Conservation (phyloP, 495 filamentous ascomycete genomes). For the Hypoxylon rickii region DNA sequence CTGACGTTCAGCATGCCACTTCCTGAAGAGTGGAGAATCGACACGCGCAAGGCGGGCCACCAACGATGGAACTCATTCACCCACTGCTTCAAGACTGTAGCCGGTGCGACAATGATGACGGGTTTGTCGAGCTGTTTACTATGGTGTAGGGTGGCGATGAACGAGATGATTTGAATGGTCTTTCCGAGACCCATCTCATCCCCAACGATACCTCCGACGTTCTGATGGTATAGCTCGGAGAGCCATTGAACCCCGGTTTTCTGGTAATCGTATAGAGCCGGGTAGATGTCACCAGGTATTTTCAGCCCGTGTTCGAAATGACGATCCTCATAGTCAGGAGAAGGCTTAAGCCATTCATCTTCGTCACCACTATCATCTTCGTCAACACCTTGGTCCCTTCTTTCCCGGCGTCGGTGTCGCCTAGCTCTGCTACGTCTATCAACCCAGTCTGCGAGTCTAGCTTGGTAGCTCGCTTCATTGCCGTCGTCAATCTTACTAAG, state of each 20-base stretch:
- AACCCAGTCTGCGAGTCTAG: slow-evolving; percentile 76
- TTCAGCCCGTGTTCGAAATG: slow-evolving; percentile 73
- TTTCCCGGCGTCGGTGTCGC: slow-evolving; percentile 46
- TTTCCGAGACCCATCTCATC: slow-evolving; percentile 99
- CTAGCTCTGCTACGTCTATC: slow-evolving; percentile 69
- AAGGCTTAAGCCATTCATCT: slow-evolving; percentile 82
- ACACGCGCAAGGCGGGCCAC: slow-evolving; percentile 95
- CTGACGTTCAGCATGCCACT: slow-evolving; percentile 90
- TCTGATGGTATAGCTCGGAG: slow-evolving; percentile 86
- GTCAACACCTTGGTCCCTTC: slow-evolving; percentile 38
- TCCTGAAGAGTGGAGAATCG: slow-evolving; percentile 91
- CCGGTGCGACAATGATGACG: slow-evolving; percentile 86
- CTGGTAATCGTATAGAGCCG: slow-evolving; percentile 91
- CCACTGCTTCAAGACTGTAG: slow-evolving; percentile 95
- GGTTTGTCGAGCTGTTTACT: slow-evolving; percentile 83
- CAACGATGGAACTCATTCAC: slow-evolving; percentile 97
- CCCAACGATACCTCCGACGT: slow-evolving; percentile 91
- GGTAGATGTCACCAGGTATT: slow-evolving; percentile 88
- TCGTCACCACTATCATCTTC: slow-evolving; percentile 46
- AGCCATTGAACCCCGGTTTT: slow-evolving; percentile 96
- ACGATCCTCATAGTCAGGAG: slow-evolving; percentile 77
- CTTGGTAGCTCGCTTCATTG: slow-evolving; percentile 81
- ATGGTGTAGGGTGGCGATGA: slow-evolving; percentile 87
- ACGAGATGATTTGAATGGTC: slow-evolving; percentile 90
- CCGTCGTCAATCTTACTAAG: slow-evolving; percentile 85